A percentile compares a stretch with the other conserved stretches of the same genome.
Evolutionary conservation across 371 early-diverging fungal genomes (phyloP).

Genomic region (Gilbertella persicaria): DNA sequence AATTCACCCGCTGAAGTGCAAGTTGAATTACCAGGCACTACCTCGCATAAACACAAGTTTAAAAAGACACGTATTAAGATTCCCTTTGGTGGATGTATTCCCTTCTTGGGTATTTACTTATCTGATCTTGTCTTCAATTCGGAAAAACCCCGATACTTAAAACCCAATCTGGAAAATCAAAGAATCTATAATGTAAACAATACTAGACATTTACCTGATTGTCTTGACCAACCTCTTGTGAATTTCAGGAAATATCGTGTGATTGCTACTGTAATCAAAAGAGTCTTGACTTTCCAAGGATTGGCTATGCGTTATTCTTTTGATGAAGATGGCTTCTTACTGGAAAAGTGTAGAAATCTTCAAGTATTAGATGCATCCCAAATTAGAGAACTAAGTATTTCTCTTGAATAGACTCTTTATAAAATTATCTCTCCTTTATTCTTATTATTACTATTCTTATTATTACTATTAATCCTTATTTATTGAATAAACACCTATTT

Average conservation of each 20-base stretch:
- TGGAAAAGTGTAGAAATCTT: constrained; percentile 36
- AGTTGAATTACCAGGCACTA: constrained; percentile 41
- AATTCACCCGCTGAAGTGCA: constrained; percentile 40
- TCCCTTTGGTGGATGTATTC: constrained; percentile 62
- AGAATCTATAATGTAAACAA: constrained; percentile 27
- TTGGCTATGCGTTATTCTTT: constrained; percentile 62
- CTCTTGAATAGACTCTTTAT: constrained; percentile 18
- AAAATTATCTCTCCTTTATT: neutral
- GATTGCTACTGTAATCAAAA: constrained; percentile 65
- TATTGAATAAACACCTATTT: neutral
- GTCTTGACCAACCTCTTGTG: constrained; percentile 54
- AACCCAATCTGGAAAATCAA: constrained; percentile 33
- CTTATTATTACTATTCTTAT: neutral
- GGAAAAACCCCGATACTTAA: constrained; percentile 59
- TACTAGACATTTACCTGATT: constrained; percentile 12
- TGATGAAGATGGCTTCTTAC: constrained; percentile 44
- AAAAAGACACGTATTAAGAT: constrained; percentile 36
- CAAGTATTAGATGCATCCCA: constrained; percentile 35
- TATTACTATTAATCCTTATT: neutral
- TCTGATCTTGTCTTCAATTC: constrained; percentile 70
- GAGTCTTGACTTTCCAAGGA: constrained; percentile 61
- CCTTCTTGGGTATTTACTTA: constrained; percentile 66
- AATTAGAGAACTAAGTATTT: constrained; percentile 36
- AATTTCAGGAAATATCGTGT: constrained; percentile 68
- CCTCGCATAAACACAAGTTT: constrained; percentile 21